Conservation (phyloP, 2,329 filamentous ascomycete genomes). For the Laburnicola sp. region DNA sequence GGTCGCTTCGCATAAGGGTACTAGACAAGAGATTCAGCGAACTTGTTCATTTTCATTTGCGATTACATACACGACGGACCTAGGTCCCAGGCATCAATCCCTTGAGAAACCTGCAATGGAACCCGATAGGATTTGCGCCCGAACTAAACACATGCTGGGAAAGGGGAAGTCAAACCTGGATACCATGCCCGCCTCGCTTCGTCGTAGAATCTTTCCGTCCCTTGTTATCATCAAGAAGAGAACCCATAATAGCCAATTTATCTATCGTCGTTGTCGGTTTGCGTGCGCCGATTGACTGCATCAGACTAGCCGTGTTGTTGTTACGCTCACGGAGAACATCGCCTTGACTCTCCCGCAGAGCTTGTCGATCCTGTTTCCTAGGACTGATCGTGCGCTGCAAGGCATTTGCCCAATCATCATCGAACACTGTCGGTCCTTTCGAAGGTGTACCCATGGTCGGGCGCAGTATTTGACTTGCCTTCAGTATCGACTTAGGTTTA, state of each 20-base stretch:
- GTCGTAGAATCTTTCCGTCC: conserved; percentile 55
- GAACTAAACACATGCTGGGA: conserved; percentile 43
- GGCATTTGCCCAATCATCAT: conserved; percentile 91
- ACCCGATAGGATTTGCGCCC: conserved; percentile 49
- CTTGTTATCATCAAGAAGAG: conserved; percentile 72
- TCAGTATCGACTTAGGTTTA: conserved; percentile 55
- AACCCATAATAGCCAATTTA: conserved; percentile 90
- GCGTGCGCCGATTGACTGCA: conserved; percentile 45
- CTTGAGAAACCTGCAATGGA: conserved; percentile 37
- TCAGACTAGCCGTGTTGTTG: conserved; percentile 38
- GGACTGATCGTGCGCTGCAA: conserved; percentile 92
- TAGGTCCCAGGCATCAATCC: conserved; percentile 36
- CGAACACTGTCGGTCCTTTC: conserved; percentile 59
- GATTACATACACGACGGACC: conserved; percentile 49
- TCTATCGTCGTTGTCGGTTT: conserved; percentile 72
- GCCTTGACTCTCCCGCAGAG: conserved; percentile 67
- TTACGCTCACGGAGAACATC: conserved; percentile 58
- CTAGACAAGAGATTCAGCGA: conserved; percentile 57
- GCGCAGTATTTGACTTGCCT: conserved; percentile 42
- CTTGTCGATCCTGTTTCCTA: conserved; percentile 82
- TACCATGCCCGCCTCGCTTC: conserved; percentile 63
- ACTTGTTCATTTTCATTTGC: conserved; percentile 46
- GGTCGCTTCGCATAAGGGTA: conserved; percentile 83
- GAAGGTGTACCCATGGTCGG: conserved; percentile 55
- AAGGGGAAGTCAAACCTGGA: conserved; percentile 80